Percentiles rank a stretch among this genome's conserved stretches.
These are phyloP conservation scores for Diddensiella transvaalensis DNA, from an alignment of 805 yeast species.

Conservation along the genomic window DNA sequence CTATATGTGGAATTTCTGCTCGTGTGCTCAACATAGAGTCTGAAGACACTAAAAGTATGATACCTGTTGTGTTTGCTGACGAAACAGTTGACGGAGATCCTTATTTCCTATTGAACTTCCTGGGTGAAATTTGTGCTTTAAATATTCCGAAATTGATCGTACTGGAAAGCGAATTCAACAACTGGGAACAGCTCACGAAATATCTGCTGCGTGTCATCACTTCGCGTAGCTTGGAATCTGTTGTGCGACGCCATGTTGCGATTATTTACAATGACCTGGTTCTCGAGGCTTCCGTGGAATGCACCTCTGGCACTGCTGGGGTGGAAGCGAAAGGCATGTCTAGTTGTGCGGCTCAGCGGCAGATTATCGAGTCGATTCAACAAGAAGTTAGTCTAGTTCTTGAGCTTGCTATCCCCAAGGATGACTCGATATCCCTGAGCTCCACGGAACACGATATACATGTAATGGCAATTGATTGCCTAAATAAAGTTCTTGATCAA, in stretches of 20 bases:
- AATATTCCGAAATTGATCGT: slow-evolving; percentile 48
- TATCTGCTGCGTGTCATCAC: slow-evolving; percentile 47
- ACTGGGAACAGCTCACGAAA: slow-evolving; percentile 48
- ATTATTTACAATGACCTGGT: slow-evolving; percentile 52
- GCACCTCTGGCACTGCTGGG: slow-evolving; percentile 19
- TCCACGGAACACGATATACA: slow-evolving; percentile 63
- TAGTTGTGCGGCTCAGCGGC: slow-evolving; percentile 24
- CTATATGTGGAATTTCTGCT: slow-evolving; percentile 25
- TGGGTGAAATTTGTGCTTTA: slow-evolving; percentile 50
- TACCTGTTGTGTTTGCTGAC: background rate
- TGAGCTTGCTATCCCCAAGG: slow-evolving; percentile 14
- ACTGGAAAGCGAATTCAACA: slow-evolving; percentile 23
- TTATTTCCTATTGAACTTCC: slow-evolving; percentile 47
- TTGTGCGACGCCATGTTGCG: slow-evolving; percentile 47
- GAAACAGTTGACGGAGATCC: slow-evolving; percentile 16
- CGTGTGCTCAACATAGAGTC: slow-evolving; percentile 4
- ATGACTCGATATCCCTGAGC: slow-evolving; percentile 11
- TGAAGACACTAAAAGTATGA: background rate
- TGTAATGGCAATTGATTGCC: slow-evolving; percentile 54
- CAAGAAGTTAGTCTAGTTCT: slow-evolving; percentile 33
- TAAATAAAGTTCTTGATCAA: slow-evolving; percentile 72
- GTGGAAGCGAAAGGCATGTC: background rate
- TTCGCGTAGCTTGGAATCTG: slow-evolving; percentile 41
- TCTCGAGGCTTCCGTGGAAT: slow-evolving; percentile 25
- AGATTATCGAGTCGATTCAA: slow-evolving; percentile 48